Evolutionary conservation across 257 asterid species (phyloP).

Genomic region (Solanum piurae): DNA sequence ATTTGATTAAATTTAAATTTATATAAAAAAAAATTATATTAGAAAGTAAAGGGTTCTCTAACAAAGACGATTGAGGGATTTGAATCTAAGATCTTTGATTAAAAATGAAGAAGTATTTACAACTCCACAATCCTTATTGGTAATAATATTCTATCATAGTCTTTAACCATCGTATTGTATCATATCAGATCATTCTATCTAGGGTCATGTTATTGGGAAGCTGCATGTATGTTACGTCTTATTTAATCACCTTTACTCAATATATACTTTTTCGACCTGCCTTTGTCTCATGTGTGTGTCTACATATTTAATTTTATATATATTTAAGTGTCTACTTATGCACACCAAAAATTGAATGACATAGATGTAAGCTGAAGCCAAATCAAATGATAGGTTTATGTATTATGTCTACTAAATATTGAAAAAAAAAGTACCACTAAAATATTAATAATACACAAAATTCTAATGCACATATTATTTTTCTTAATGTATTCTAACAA

Average conservation of each 20-base stretch:
- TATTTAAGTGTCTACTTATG: too few species aligned
- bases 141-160: background rate
- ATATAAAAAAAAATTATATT: too few species aligned
- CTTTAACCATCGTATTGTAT: background rate
- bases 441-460: background rate
- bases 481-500: background rate
- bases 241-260: too few species aligned
- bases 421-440: background rate
- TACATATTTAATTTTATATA: too few species aligned
- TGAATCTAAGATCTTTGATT: accelerated
- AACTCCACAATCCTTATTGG: too few species aligned
- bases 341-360: accelerated
- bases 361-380: accelerated
- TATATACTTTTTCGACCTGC: too few species aligned
- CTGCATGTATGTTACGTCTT: too few species aligned
- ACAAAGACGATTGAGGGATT: accelerated
- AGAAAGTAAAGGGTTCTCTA: accelerated
- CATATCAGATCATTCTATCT: background rate
- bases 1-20: too few species aligned
- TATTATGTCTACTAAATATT: background rate
- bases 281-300: too few species aligned
- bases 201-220: background rate
- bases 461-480: background rate
- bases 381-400: background rate
- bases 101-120: too few species aligned